Evolutionary conservation across 371 early-diverging fungal species (phyloP).

Genomic region (Saksenaea vasiformis): DNA sequence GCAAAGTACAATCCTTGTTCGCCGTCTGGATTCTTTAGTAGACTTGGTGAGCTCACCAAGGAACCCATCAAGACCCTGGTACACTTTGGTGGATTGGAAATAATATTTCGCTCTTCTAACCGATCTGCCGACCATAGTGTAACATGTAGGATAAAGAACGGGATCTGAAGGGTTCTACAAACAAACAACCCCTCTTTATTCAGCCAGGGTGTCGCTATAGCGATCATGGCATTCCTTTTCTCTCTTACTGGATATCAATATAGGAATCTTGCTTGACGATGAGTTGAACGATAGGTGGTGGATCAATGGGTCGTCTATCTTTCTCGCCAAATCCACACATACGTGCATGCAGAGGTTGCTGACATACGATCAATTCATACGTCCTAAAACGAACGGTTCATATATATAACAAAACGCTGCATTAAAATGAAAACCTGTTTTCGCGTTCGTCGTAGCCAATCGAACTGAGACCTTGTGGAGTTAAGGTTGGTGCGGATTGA

Average conservation of each 20-base stretch:
- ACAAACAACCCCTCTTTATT: not conserved
- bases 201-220: slow-evolving; percentile 5
- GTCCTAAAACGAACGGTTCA: slow-evolving; percentile 27
- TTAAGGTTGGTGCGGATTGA: not conserved
- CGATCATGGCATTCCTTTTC: not conserved
- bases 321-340: slow-evolving; percentile 89
- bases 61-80: slow-evolving; percentile 79
- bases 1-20: slow-evolving; percentile 87
- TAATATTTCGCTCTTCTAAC: slow-evolving; percentile 57
- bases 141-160: slow-evolving; percentile 75
- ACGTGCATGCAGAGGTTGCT: slow-evolving; percentile 81
- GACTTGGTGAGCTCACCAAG: slow-evolving; percentile 77
- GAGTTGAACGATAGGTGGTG: slow-evolving; percentile 68
- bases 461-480: not conserved
- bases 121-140: slow-evolving; percentile 76
- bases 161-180: slow-evolving; percentile 53
- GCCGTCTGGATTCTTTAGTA: slow-evolving; percentile 61
- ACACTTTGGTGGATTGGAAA: slow-evolving; percentile 63
- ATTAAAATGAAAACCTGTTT: slow-evolving; percentile 18
- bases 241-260: slow-evolving; percentile 49
- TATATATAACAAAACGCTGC: not conserved
- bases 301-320: slow-evolving; percentile 71
- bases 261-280: slow-evolving; percentile 47
- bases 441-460: slow-evolving; percentile 29
- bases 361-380: slow-evolving; percentile 59